Evolutionary conservation across 2,329 filamentous ascomycete genomes (phyloP).

Genomic region (Mycosphaerella arachidis): DNA sequence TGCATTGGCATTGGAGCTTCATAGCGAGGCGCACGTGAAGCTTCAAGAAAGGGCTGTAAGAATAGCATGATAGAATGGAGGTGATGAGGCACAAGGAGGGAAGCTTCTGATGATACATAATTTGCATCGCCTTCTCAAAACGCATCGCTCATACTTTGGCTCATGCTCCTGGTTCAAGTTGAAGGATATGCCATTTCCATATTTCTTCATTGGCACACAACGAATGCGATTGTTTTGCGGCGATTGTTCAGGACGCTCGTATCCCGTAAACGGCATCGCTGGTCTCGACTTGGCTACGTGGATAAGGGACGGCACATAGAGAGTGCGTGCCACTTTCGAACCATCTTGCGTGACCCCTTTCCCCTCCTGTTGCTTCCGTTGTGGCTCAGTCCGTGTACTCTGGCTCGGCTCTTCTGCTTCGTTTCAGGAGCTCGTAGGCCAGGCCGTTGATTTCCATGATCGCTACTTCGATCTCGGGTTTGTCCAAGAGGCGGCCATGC

Average conservation of each 20-base stretch:
- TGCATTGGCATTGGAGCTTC: not conserved
- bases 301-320: not conserved
- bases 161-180: too few species aligned
- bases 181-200: too few species aligned
- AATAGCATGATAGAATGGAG: not conserved
- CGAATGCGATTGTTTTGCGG: not conserved
- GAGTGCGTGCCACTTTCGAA: not conserved
- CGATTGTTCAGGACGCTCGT: not conserved
- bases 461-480: conserved; percentile 26
- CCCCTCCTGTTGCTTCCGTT: not conserved
- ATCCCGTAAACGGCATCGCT: not conserved
- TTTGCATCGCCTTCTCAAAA: not conserved
- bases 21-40: not conserved
- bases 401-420: conserved; percentile 19
- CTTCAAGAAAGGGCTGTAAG: not conserved
- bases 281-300: not conserved
- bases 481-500: conserved; percentile 23
- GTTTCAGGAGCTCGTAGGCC: conserved; percentile 28
- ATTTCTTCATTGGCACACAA: too few species aligned
- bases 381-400: conserved; percentile 13
- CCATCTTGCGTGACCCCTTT: not conserved
- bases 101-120: not conserved
- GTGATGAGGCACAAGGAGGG: not conserved
- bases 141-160: not conserved
- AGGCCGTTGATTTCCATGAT: conserved; percentile 29